Evolutionary conservation across 164 flowering plant genomes (phyloP).

Genomic region (Nymphaea colorata): DNA sequence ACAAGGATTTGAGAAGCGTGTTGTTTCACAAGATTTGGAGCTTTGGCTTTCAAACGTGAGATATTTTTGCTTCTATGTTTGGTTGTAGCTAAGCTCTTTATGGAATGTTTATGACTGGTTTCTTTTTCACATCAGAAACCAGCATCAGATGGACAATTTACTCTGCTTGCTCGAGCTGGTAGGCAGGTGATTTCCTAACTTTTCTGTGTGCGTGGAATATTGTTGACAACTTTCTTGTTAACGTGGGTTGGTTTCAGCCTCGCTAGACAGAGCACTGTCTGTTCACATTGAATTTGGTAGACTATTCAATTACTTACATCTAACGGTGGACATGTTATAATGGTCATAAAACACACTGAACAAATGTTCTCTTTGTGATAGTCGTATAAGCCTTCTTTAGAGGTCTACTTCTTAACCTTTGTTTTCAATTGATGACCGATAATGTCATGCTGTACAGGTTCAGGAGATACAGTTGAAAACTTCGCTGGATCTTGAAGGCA

Average conservation of each 20-base stretch:
- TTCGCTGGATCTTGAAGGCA: constrained; percentile 75
- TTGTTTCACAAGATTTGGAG: constrained; percentile 89
- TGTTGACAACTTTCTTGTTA: not conserved
- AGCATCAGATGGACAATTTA: constrained; percentile 35
- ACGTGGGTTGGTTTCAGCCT: too few species aligned
- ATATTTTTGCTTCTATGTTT: constrained; percentile 1
- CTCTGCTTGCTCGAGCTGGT: constrained; percentile 93
- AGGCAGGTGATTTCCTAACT: constrained; percentile 41
- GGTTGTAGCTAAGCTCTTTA: not conserved
- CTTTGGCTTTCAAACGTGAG: constrained; percentile 97
- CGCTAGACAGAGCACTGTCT: too few species aligned
- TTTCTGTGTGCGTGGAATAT: not conserved
- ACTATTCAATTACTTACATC: not conserved
- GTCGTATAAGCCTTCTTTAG: not conserved
- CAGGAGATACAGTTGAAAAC: constrained; percentile 78
- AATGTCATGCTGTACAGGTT: constrained; percentile 32
- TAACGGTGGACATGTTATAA: not conserved
- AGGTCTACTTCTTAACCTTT: not conserved
- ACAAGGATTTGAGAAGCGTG: constrained; percentile 90
- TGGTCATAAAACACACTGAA: not conserved
- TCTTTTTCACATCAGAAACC: constrained; percentile 41
- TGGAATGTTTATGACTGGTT: not conserved
- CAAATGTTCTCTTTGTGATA: not conserved
- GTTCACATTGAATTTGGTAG: too few species aligned
- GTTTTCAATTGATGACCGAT: not conserved